These are phyloP conservation scores for Colletotrichum somersetense DNA, from an alignment of 2,329 filamentous ascomycete species.

Conservation along the genomic window DNA sequence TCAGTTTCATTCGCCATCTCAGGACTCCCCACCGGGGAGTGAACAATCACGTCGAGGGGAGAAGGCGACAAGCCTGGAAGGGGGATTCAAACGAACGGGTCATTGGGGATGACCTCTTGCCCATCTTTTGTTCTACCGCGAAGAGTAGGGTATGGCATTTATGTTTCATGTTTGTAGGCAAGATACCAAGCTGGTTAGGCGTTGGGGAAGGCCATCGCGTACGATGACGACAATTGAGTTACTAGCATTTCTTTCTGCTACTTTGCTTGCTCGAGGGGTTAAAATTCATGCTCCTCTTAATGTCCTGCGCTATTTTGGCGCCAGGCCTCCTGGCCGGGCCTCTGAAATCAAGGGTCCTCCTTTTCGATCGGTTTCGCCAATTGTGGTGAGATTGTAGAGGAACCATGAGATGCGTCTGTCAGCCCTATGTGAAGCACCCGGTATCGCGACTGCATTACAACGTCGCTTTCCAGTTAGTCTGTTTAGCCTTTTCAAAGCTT, in stretches of 20 bases:
- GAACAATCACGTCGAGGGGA: neutral
- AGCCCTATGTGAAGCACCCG: neutral
- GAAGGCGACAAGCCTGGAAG: neutral
- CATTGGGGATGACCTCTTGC: neutral
- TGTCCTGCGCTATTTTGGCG: neutral
- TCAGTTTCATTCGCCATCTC: neutral
- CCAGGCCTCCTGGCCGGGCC: too few relatives aligned
- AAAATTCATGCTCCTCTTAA: neutral
- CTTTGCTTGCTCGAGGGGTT: neutral
- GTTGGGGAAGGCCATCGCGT: conserved; percentile 12
- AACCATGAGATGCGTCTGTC: neutral
- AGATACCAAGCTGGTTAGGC: conserved; percentile 35
- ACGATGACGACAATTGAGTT: conserved; percentile 17
- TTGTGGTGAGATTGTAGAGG: neutral
- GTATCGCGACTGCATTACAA: neutral
- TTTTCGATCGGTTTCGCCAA: too few relatives aligned
- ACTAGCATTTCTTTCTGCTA: neutral
- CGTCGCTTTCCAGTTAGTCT: neutral
- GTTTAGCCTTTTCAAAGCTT: neutral
- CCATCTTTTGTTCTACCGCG: neutral
- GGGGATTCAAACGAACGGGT: neutral
- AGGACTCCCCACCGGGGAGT: neutral
- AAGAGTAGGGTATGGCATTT: neutral
- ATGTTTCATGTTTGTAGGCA: conserved; percentile 8
- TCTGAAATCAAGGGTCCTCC: neutral